Conservation (phyloP, 2,329 filamentous ascomycete genomes). For the Penicillium sp. region DNA sequence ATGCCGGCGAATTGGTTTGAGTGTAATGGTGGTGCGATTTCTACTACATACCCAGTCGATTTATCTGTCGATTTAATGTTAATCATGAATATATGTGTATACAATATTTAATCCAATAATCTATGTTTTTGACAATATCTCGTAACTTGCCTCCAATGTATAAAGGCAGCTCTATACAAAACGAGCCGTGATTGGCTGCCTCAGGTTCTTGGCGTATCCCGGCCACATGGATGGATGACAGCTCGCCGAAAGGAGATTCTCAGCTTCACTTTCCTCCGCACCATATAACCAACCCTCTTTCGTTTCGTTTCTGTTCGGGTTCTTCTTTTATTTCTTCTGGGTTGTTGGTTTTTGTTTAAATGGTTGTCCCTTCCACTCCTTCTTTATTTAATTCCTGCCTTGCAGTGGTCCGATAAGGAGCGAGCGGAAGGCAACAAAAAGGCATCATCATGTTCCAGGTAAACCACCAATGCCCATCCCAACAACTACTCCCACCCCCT, state of each 20-base stretch:
- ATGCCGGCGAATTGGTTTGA: not conserved
- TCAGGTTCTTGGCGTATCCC: not conserved
- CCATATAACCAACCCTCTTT: not conserved
- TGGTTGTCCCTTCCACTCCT: conserved; percentile 14
- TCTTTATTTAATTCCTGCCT: conserved; percentile 13
- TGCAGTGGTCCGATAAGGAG: conserved; percentile 17
- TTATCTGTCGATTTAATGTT: not conserved
- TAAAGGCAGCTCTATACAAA: not conserved
- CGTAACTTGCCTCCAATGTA: not conserved
- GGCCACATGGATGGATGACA: not conserved
- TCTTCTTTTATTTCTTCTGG: not conserved
- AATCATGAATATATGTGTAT: not conserved
- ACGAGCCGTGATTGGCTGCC: not conserved
- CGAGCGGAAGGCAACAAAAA: conserved; percentile 17
- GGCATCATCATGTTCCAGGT: conserved; percentile 28
- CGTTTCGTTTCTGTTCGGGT: not conserved
- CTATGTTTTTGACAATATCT: not conserved
- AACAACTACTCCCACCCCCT: not conserved
- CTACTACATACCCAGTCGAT: not conserved
- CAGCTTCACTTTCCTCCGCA: conserved; percentile 2
- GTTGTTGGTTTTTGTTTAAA: conserved; percentile 5
- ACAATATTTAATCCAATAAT: too few species aligned
- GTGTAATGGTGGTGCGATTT: too few species aligned
- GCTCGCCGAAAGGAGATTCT: not conserved
- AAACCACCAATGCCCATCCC: conserved; percentile 1